Conservation (phyloP, 768 basidiomycete genomes). For the Suillus decipiens region DNA sequence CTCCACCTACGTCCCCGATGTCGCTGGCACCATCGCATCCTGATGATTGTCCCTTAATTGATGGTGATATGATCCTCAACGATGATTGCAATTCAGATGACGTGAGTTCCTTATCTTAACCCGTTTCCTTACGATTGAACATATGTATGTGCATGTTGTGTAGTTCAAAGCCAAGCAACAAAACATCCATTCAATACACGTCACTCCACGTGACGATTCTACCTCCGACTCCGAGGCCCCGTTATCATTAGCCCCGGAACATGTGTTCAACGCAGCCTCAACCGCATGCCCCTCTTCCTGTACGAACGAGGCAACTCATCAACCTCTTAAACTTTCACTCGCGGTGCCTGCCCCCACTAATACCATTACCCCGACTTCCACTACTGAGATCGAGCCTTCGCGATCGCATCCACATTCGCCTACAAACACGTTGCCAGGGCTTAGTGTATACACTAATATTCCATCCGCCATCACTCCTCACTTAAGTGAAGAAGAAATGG, state of each 20-base stretch:
- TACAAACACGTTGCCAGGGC: not conserved
- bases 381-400: not conserved
- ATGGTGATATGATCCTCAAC: slow-evolving; percentile 15
- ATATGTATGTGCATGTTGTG: not conserved
- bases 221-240: not conserved
- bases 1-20: slow-evolving; percentile 46
- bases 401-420: slow-evolving; percentile 1
- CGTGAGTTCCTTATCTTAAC: slow-evolving; percentile 27
- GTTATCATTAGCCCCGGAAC: not conserved
- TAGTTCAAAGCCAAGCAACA: not conserved
- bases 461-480: not conserved
- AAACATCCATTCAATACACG: not conserved
- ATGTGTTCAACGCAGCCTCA: not conserved
- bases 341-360: not conserved
- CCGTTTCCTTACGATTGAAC: not conserved
- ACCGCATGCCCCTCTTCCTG: not conserved
- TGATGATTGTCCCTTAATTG: slow-evolving; percentile 16
- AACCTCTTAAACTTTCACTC: not conserved
- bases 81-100: slow-evolving; percentile 17
- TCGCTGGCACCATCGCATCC: slow-evolving; percentile 38
- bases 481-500: slow-evolving; percentile 3
- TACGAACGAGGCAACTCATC: slow-evolving; percentile 6
- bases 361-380: slow-evolving; percentile 3
- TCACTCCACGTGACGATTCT: not conserved
- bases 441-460: slow-evolving; percentile 3